Evolutionary conservation across 495 filamentous ascomycete species (phyloP), one percentile per base, ranked within the genome.

Genomic region (Neurospora discreta): DNA sequence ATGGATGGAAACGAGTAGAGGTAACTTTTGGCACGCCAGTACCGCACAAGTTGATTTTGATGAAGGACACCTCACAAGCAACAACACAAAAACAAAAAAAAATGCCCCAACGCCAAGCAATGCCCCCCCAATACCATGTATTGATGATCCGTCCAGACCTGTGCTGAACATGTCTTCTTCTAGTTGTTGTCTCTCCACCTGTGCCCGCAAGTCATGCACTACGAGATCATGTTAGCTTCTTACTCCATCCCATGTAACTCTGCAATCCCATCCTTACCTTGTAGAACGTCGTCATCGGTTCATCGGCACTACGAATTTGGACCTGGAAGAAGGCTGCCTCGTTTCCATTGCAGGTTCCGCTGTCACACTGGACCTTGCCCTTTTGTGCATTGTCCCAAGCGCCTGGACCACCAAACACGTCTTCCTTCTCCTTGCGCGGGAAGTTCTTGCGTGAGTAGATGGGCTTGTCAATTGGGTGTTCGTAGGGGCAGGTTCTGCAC

Each of bases 301-400:
- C 95, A 83, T 99, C 95, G 46, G 96, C 95, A 84, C 93, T 97
- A 72, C 95, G 90, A 83, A 97, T 98, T 87, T 99, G 95, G 76
- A 98, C 89, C 87, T 95, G 92, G 83, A 93, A 96, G 87, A 93
- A 98, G 72, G 92, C 96, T 42, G 96, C 95, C 82, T 92, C 87
- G 68, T 86, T 82, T 39, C 92, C 91, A 72, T 89, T 85, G 83
- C 95, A 99, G 58, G 85, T 82, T 43, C 92, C 89, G 68, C 86
- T 86, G 13, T 90, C 86, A 80, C 95, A 99, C 86, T 93, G 91
- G 44, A 91, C 89, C 85, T 81, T 71, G 26, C 73, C 87, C 84
- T 92, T 92, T 75, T 97, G 90, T 41, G 94, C 94, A 80, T 98
- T 97, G 72, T 91, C 92, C 90, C 94, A 97, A 13, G 90, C 90